Conservation (phyloP, 2,329 filamentous ascomycete species). For the Beauveria brongniartii region DNA sequence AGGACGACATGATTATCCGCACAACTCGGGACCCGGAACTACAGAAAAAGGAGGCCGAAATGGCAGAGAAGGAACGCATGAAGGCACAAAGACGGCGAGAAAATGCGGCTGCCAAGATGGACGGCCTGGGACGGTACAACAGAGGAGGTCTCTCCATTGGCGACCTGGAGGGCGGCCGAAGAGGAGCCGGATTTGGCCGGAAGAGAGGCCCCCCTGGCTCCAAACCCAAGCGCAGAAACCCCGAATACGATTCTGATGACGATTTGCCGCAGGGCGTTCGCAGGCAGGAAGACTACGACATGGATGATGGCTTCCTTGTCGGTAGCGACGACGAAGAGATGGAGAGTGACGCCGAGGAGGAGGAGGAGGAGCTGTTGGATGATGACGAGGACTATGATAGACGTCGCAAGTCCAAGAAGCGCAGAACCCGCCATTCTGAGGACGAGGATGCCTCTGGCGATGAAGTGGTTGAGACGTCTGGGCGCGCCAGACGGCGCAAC, state of each 20-base stretch:
- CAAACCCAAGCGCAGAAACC: slow-evolving; percentile 45
- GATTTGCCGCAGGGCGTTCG: slow-evolving; percentile 54
- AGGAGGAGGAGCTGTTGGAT: slow-evolving; percentile 43
- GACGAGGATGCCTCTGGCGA: slow-evolving; percentile 47
- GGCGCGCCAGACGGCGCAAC: slow-evolving; percentile 44
- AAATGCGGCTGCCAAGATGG: slow-evolving; percentile 56
- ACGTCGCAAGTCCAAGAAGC: slow-evolving; percentile 38
- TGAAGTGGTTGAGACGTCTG: slow-evolving; percentile 34
- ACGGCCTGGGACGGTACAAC: slow-evolving; percentile 42
- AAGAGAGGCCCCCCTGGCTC: slow-evolving; percentile 45
- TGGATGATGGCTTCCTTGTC: slow-evolving; percentile 72
- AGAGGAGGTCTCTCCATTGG: slow-evolving; percentile 57
- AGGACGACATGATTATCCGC: slow-evolving; percentile 58
- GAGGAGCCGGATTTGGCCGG: slow-evolving; percentile 35
- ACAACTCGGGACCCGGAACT: slow-evolving; percentile 68
- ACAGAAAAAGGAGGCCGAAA: slow-evolving; percentile 64
- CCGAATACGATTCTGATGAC: slow-evolving; percentile 71
- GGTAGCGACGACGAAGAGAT: slow-evolving; percentile 63
- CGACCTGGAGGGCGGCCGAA: slow-evolving; percentile 57
- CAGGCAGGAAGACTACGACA: slow-evolving; percentile 67
- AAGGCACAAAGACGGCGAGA: slow-evolving; percentile 59
- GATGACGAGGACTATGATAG: slow-evolving; percentile 43
- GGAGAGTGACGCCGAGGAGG: slow-evolving; percentile 54
- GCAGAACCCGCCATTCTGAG: slow-evolving; percentile 41
- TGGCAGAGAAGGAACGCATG: slow-evolving; percentile 65